phyloP scores from a whole-genome alignment of 2,329 filamentous ascomycete genomes.

The Aspergillus amoenus region DNA sequence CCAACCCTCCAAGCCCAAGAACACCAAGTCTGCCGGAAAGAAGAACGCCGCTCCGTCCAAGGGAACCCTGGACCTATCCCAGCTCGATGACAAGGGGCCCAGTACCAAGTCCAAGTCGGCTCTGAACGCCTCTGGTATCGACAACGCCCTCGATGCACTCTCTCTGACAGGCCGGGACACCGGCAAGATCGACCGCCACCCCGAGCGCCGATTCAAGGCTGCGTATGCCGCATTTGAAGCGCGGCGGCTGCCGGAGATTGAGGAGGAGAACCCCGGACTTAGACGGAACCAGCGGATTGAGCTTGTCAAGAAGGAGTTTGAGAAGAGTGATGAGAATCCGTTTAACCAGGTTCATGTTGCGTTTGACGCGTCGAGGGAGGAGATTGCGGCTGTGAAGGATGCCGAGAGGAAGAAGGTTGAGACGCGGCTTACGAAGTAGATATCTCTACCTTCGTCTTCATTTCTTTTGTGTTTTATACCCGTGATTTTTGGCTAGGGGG shows the following conservation, averaged over 20 bases:
- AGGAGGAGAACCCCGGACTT: constrained; percentile 76
- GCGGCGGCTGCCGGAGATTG: constrained; percentile 78
- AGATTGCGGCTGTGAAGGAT: constrained; percentile 65
- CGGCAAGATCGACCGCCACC: constrained; percentile 80
- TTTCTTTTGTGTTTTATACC: constrained; percentile 11
- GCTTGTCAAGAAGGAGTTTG: constrained; percentile 85
- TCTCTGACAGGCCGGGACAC: constrained; percentile 60
- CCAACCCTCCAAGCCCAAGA: constrained; percentile 61
- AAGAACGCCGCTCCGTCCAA: constrained; percentile 40
- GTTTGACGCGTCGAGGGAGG: constrained; percentile 78
- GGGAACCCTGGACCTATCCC: constrained; percentile 63
- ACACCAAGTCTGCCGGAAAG: constrained; percentile 50
- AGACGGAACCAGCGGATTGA: constrained; percentile 82
- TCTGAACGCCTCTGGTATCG: constrained; percentile 83
- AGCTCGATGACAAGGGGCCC: constrained; percentile 64
- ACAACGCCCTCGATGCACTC: constrained; percentile 88
- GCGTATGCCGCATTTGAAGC: constrained; percentile 83
- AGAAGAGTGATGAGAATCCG: constrained; percentile 91
- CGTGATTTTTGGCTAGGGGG: background rate
- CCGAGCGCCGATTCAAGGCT: constrained; percentile 82
- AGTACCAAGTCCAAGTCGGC: constrained; percentile 36
- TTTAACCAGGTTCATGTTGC: constrained; percentile 79
- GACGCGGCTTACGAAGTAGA: constrained; percentile 54
- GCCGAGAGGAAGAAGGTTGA: constrained; percentile 74
- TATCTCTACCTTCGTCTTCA: background rate